phyloP scores from a whole-genome alignment of 2,329 filamentous ascomycete species.

The Sphaceloma murrayae region DNA sequence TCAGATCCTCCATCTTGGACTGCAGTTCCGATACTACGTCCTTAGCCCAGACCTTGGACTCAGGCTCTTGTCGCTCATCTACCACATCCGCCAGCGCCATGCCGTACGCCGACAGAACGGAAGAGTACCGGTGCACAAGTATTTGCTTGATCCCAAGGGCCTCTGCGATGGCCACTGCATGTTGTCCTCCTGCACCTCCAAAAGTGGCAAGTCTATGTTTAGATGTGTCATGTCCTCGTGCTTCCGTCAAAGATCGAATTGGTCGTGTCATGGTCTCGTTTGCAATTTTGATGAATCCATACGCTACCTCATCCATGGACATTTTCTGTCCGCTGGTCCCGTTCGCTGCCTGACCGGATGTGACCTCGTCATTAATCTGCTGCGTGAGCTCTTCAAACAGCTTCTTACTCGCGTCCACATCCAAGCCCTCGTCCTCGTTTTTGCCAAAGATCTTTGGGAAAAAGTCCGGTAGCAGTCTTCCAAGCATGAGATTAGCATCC shows the following conservation, averaged over 20 bases:
- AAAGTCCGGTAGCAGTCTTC: slow-evolving; percentile 76
- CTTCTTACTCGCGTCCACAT: slow-evolving; percentile 63
- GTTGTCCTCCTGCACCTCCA: slow-evolving; percentile 82
- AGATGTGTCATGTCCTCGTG: slow-evolving; percentile 82
- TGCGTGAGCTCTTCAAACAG: slow-evolving; percentile 67
- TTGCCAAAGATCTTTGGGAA: slow-evolving; percentile 94
- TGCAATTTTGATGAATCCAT: slow-evolving; percentile 80
- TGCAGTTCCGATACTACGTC: slow-evolving; percentile 54
- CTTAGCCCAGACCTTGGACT: slow-evolving; percentile 52
- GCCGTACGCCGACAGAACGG: slow-evolving; percentile 80
- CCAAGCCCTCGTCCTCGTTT: slow-evolving; percentile 72
- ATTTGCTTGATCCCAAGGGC: slow-evolving; percentile 78
- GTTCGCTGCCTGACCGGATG: slow-evolving; percentile 36
- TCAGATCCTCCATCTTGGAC: slow-evolving; percentile 67
- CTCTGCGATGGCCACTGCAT: slow-evolving; percentile 82
- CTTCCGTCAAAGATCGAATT: slow-evolving; percentile 82
- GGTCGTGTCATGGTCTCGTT: slow-evolving; percentile 88
- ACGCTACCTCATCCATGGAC: slow-evolving; percentile 72
- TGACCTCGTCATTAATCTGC: slow-evolving; percentile 65
- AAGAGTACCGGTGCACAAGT: slow-evolving; percentile 77
- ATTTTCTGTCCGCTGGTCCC: slow-evolving; percentile 51
- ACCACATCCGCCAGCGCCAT: slow-evolving; percentile 92
- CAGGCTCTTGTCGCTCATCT: slow-evolving; percentile 76
- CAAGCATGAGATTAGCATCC: slow-evolving; percentile 80
- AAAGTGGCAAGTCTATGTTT: slow-evolving; percentile 88